These are phyloP conservation scores for Aureobasidium leucospermi DNA, from an alignment of 2,329 filamentous ascomycete species.

Conservation along the genomic window DNA sequence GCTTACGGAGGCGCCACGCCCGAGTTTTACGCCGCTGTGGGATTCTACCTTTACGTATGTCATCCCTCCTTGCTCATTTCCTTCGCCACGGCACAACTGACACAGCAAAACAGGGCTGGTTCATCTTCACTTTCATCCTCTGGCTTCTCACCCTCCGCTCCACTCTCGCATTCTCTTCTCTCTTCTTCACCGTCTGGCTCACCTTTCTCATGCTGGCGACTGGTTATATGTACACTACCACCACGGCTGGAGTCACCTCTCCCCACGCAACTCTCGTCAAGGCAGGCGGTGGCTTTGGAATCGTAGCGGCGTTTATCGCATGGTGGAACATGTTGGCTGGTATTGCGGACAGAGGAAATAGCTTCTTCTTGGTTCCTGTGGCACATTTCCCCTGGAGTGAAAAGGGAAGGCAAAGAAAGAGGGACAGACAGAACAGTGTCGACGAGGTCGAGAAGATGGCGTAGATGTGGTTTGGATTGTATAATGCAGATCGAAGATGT, in stretches of 20 bases:
- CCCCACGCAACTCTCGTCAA: constrained; percentile 39
- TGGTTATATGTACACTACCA: constrained; percentile 45
- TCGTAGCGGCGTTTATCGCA: constrained; percentile 70
- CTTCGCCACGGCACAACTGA: neutral
- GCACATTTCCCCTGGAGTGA: constrained; percentile 30
- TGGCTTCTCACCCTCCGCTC: constrained; percentile 69
- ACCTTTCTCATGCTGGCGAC: constrained; percentile 67
- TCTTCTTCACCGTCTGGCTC: constrained; percentile 68
- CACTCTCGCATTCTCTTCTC: constrained; percentile 67
- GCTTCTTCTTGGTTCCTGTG: constrained; percentile 25
- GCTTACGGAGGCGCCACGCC: constrained; percentile 33
- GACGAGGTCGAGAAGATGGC: constrained; percentile 5
- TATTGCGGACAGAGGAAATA: constrained; percentile 55
- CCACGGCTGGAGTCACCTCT: constrained; percentile 28
- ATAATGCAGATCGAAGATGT: too few relatives aligned
- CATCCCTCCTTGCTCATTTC: neutral
- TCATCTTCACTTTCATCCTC: constrained; percentile 73
- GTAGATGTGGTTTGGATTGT: neutral
- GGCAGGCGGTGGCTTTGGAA: constrained; percentile 71
- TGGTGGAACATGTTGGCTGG: constrained; percentile 72
- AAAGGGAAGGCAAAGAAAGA: constrained; percentile 7
- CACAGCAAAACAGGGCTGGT: constrained; percentile 54
- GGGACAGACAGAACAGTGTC: neutral
- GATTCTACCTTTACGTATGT: constrained; percentile 57
- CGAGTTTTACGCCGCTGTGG: constrained; percentile 54